Evolutionary conservation across 2,329 filamentous ascomycete genomes (phyloP).

Genomic region (Arthrobotrys megalospora): DNA sequence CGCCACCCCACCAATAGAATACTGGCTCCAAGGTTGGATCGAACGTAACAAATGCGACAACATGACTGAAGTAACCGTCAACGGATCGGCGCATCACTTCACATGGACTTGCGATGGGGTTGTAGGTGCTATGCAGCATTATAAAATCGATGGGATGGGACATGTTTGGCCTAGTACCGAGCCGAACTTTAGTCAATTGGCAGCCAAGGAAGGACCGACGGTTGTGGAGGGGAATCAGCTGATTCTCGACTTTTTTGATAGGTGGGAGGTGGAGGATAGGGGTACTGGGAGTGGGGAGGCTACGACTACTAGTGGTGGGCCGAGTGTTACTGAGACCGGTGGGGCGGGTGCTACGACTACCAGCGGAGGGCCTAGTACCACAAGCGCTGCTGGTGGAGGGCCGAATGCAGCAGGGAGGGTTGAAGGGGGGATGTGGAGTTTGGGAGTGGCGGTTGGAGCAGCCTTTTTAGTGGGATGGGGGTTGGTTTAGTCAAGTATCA

Average conservation of each 20-base stretch:
- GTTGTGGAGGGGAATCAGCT: conserved; percentile 69
- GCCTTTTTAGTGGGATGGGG: conserved; percentile 9
- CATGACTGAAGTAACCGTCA: conserved; percentile 66
- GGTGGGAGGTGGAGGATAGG: conserved; percentile 60
- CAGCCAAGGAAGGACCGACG: conserved; percentile 68
- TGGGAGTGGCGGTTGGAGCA: conserved; percentile 9
- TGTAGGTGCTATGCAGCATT: conserved; percentile 68
- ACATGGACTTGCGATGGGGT: conserved; percentile 68
- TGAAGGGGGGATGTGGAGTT: conserved; percentile 16
- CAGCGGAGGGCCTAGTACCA: no score
- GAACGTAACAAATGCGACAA: conserved; percentile 68
- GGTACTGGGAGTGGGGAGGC: conserved; percentile 6
- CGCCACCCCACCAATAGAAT: conserved; percentile 32
- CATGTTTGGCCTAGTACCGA: conserved; percentile 70
- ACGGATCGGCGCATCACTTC: conserved; percentile 69
- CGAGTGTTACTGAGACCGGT: conserved; percentile 19
- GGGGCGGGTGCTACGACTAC: conserved; percentile 17
- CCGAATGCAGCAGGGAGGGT: conserved; percentile 47
- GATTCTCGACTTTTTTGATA: conserved; percentile 70
- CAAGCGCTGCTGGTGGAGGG: conserved; percentile 16
- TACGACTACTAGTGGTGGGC: neutral
- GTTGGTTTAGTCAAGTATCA: conserved; percentile 2
- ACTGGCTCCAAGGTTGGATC: conserved; percentile 68
- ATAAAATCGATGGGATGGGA: conserved; percentile 69
- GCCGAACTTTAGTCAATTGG: conserved; percentile 69